Conservation (phyloP, 2,329 filamentous ascomycete genomes). For the Neonectria neomacrospora region DNA sequence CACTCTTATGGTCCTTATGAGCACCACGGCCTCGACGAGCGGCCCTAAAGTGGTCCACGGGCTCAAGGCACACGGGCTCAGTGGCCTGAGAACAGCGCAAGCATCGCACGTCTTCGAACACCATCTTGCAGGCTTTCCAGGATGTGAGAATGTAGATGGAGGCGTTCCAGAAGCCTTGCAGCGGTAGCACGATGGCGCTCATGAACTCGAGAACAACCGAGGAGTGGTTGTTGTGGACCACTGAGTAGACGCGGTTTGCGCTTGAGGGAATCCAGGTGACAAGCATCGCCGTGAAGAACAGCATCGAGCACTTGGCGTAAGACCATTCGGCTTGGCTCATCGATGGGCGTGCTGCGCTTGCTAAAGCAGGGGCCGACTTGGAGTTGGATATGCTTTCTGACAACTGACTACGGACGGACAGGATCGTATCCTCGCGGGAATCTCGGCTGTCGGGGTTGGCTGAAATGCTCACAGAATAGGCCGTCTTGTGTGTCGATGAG, state of each 20-base stretch:
- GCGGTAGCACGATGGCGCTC: constrained; percentile 76
- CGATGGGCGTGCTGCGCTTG: background rate
- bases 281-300: constrained; percentile 73
- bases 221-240: constrained; percentile 62
- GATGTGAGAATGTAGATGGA: constrained; percentile 76
- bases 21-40: background rate
- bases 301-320: constrained; percentile 71
- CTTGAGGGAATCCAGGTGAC: constrained; percentile 78
- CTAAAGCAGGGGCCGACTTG: background rate
- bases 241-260: constrained; percentile 75
- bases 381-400: too few relatives aligned
- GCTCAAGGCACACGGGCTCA: background rate
- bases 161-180: constrained; percentile 84
- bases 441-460: constrained; percentile 69
- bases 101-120: background rate
- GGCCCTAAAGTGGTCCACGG: background rate
- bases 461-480: constrained; percentile 9
- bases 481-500: background rate
- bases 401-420: background rate
- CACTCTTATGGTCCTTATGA: background rate
- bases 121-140: constrained; percentile 48
- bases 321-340: constrained; percentile 68
- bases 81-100: background rate
- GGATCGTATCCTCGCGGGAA: background rate
- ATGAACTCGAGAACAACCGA: constrained; percentile 70